phyloP scores from a whole-genome alignment of 176 grass and related monocot species.

The Rhynchospora pubera region DNA sequence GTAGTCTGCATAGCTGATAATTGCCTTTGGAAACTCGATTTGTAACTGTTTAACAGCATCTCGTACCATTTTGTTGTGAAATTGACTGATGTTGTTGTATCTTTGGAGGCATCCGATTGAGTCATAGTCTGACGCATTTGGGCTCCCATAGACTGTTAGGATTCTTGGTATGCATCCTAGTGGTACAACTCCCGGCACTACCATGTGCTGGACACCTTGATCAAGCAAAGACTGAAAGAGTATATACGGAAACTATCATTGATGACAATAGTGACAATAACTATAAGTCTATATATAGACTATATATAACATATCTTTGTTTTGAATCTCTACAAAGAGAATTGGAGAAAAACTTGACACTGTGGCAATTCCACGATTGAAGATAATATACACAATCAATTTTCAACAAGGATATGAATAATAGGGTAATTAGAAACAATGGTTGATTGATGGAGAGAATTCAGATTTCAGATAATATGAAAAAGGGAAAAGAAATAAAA shows the following conservation, averaged over 20 bases:
- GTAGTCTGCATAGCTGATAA: constrained; percentile 30
- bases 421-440: too few species aligned
- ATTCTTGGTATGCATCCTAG: constrained; percentile 28
- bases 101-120: constrained; percentile 25
- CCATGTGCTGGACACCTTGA: constrained; percentile 28
- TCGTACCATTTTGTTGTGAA: constrained; percentile 28
- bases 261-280: too few species aligned
- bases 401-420: too few species aligned
- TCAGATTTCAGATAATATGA: too few species aligned
- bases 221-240: constrained; percentile 30
- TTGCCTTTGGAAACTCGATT: not conserved
- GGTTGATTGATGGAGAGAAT: too few species aligned
- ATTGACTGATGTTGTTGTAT: constrained; percentile 14
- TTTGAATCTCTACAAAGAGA: too few species aligned
- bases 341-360: too few species aligned
- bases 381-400: too few species aligned
- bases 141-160: constrained; percentile 28
- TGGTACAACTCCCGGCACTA: constrained; percentile 31
- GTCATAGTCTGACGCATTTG: constrained; percentile 22
- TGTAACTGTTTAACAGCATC: not conserved
- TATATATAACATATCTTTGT: too few species aligned
- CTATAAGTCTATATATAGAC: too few species aligned
- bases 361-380: too few species aligned
- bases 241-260: not conserved
- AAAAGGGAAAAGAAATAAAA: too few species aligned